Conservation (phyloP, 148 eudicot species). For the Cornus controversa region DNA sequence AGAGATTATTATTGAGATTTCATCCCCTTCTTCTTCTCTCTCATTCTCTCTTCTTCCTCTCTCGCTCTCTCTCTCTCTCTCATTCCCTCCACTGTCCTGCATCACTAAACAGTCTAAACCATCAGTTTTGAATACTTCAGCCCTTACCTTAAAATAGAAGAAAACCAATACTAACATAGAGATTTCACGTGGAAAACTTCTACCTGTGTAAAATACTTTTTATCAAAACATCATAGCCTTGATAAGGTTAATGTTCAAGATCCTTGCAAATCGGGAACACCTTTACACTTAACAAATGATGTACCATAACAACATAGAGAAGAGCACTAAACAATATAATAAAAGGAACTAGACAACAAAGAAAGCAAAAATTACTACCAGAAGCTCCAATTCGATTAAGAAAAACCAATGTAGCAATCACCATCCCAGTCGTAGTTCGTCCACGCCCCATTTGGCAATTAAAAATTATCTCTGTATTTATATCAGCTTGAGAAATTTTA, state of each 20-base stretch:
- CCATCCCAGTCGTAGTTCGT: slow-evolving; percentile 97
- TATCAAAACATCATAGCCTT: background rate
- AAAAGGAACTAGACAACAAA: background rate
- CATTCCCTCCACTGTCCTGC: no score
- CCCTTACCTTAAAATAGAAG: background rate
- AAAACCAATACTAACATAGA: slow-evolving; percentile 2
- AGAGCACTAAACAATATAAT: background rate
- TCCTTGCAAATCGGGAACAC: slow-evolving; percentile 1
- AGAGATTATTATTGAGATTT: no score
- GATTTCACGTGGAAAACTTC: background rate
- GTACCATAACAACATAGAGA: background rate
- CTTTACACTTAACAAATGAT: background rate
- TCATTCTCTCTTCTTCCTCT: no score
- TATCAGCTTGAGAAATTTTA: slow-evolving; percentile 64
- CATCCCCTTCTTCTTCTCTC: no score
- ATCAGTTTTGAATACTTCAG: background rate
- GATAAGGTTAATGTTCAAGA: background rate
- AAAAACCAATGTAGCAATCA: slow-evolving; percentile 92
- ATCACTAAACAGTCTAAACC: no score
- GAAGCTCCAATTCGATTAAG: slow-evolving; percentile 81
- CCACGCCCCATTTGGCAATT: slow-evolving; percentile 99
- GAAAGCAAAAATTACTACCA: slow-evolving; percentile 42
- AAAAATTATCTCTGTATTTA: slow-evolving; percentile 71
- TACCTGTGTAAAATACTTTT: background rate
- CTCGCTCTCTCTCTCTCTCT: no score